Conservation (phyloP, 2,329 filamentous ascomycete genomes). For the Moelleriella libera region DNA sequence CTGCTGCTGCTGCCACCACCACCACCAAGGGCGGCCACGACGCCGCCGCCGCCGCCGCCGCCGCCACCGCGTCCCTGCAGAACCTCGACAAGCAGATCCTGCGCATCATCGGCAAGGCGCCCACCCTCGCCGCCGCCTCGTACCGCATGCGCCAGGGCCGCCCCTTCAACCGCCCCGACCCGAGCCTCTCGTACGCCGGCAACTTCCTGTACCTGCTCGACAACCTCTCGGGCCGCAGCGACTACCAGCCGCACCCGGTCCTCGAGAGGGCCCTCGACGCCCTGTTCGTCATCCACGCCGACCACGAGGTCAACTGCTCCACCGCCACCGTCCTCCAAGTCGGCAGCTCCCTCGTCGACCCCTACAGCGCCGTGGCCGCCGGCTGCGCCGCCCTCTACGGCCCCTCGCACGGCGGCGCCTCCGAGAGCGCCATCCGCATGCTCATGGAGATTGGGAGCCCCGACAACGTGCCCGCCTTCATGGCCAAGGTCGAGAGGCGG, state of each 20-base stretch:
- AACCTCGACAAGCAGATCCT: constrained; percentile 37
- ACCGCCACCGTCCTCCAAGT: constrained; percentile 42
- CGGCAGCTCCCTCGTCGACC: constrained; percentile 40
- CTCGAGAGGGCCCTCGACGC: constrained; percentile 36
- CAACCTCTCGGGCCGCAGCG: constrained; percentile 26
- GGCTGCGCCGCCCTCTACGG: constrained; percentile 40
- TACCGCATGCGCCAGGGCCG: constrained; percentile 39
- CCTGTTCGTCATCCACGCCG: constrained; percentile 40
- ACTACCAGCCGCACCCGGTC: constrained; percentile 32
- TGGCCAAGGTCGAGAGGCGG: constrained; percentile 32
- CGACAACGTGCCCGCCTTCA: constrained; percentile 34
- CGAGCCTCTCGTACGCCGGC: constrained; percentile 34
- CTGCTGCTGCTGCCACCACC: constrained; percentile 19
- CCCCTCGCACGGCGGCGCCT: constrained; percentile 44
- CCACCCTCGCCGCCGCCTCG: constrained; percentile 33
- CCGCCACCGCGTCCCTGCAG: constrained; percentile 24
- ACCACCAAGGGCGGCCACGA: constrained; percentile 14
- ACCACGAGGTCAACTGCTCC: constrained; percentile 45
- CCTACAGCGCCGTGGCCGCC: constrained; percentile 36
- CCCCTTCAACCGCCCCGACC: constrained; percentile 32
- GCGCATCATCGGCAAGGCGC: constrained; percentile 35
- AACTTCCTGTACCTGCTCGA: constrained; percentile 42
- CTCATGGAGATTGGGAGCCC: constrained; percentile 34
- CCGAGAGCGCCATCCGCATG: constrained; percentile 40
- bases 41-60: constrained; percentile 21